Evolutionary conservation across 495 filamentous ascomycete species (phyloP), one percentile per base, ranked within the genome.

Genomic region (Hyaloscypha variabilis): DNA sequence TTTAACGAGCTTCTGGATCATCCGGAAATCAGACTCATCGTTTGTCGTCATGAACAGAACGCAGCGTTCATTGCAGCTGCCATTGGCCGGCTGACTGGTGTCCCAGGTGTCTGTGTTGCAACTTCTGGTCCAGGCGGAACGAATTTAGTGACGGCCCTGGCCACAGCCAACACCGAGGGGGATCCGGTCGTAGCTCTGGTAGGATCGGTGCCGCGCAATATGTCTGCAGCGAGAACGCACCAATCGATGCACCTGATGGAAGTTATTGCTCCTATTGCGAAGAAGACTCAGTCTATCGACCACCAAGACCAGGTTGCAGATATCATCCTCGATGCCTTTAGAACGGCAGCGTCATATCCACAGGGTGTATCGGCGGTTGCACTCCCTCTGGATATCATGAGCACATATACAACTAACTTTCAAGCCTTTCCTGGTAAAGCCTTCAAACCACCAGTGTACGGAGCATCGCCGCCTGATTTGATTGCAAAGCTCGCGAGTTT

Each of bases 1-100:
- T 78, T 78, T 67, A 74, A 74, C 62, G 70, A 69, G 23, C 74
- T 78, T 2, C 24, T 69, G 36, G 76, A 78, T 67, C 76, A 78
- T 66, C 72, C 72, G 10, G 68, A 72, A 53, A 76, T 79, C 66
- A 71, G 71, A 58, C 67, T 78, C 25, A 59, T 78, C 10, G 73
- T 78, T 11, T 77, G 75, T 56, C 67, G 76, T 0, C 76, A 78
- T 58, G 76, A 78, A 65, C 76, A 78, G 52, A 78, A 78, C 63
- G 76, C 76, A 19, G 74, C 75, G 28, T 77, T 78, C 70, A 78
- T 78, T 50, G 76, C 76, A 23, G 74, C 75, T 10, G 76, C 74
- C 11, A 59, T 73, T 11, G 76, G 76, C 23, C 72, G 72, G 14
- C 66, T 78, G 29, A 77, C 76, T 4, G 76, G 72, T 23, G 62